These are phyloP conservation scores for Furcasterigmium sp. DNA, from an alignment of 2,329 filamentous ascomycete genomes.

Conservation along the genomic window DNA sequence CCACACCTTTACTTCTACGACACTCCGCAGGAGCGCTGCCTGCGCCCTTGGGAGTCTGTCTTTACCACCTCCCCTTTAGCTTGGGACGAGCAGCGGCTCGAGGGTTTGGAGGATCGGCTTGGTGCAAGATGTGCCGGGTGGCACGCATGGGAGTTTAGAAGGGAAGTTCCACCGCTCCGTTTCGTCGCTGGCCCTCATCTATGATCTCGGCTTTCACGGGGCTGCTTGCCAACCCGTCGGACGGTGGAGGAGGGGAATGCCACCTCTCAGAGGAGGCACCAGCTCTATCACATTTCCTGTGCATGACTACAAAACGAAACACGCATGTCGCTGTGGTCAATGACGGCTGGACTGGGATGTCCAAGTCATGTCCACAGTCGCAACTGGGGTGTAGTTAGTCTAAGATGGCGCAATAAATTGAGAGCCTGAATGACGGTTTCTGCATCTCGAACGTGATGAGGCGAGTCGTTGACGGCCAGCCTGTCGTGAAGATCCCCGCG, in stretches of 20 bases:
- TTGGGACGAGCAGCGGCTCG: not conserved
- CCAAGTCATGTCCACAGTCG: not conserved
- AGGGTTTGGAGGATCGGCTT: not conserved
- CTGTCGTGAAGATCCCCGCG: too few relatives aligned
- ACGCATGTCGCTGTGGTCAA: not conserved
- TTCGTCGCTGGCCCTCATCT: not conserved
- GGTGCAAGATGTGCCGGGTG: not conserved
- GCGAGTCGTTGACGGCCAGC: not conserved
- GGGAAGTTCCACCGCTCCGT: not conserved
- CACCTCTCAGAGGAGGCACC: not conserved
- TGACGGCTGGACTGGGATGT: not conserved
- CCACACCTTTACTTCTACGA: not conserved
- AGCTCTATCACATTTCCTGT: constrained; percentile 2
- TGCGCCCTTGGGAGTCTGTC: not conserved
- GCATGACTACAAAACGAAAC: not conserved
- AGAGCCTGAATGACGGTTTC: not conserved
- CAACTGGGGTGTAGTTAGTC: constrained; percentile 1
- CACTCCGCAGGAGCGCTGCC: not conserved
- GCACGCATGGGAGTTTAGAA: not conserved
- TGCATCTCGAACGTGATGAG: not conserved
- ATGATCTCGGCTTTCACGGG: not conserved
- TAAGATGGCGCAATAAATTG: constrained; percentile 6
- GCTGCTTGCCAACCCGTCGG: not conserved
- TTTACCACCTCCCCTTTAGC: not conserved
- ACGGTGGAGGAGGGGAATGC: not conserved